Base-by-base conservation (phyloP, 169 alveolate species). In the Eimeria sp. region DNA sequence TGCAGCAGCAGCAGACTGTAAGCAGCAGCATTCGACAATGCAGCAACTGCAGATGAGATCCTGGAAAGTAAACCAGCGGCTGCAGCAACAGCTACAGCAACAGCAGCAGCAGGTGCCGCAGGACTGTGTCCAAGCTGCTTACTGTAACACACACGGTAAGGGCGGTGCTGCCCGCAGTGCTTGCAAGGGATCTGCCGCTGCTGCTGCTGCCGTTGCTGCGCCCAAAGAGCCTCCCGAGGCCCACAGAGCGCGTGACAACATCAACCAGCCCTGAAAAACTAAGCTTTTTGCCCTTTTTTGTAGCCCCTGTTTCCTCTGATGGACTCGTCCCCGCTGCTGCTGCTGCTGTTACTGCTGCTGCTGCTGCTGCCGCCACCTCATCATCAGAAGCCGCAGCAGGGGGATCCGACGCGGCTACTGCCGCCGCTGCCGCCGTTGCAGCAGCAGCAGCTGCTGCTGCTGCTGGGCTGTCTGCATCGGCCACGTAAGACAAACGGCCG, bases 151-250 rank as follows among this genome's bases (percentile, higher is more conserved):
- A 70, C 43, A 76, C 91, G 0, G 97, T 92, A 25, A 95, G 73
- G 54, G 97, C 97, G 3, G 97, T 95, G 65, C 97, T 78, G 47
- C 97, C 97, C 0, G 97, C 78, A 47, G 78, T 91, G 86, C 67
- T 91, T n/a, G 97, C 97, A 7, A 95, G 96, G 43, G 95, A 95
- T 30, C 75, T 63, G 45, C 89, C 70, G 73, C 51, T 57, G 49
- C 30, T 83, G 70, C 75, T 83, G 65, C 51, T 78, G 61, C 70
- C 65, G 51, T 30, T 83, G 76, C 30, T 57, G 49, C 91, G 70
- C 22, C 91, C 73, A 18, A 83, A 83, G 70, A 83, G 45, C 30
- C 47, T 83, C 16, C 76, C 57, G 14, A 83, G 91, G 54, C 91
- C 91, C 40, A 83, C 67, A 10, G 91, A 27, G 73, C 73, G 70